Base-by-base conservation (phyloP, 129 eudicot species). In the Oenanthe sinensis region DNA sequence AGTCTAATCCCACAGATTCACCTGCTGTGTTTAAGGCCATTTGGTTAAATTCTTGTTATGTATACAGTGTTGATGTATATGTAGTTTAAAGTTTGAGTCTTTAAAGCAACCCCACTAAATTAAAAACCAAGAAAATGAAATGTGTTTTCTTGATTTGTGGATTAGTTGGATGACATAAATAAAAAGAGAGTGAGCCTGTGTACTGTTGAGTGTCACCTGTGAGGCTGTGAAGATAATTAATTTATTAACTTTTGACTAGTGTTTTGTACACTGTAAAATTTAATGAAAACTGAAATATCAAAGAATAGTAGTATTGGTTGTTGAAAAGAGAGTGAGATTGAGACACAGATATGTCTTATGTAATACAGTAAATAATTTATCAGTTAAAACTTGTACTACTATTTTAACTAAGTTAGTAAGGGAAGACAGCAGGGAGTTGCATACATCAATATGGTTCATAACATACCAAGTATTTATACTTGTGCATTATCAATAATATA, bases 1-100 rank as follows among this genome's bases (percentile, higher is more conserved):
- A 87, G 3, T 85, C 91, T 62, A 86, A 76, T 10, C 86, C 89
- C 55, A 70, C 83, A 4, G 12, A 17, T 62, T 37, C 86, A 77
- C 36, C 77, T 44, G 11, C 77, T 73, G 77, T 16, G 37, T 45
- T 45, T 2, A n/a, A 13, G 13, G 48, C 77, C 77, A 74, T 74
- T 24, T 45, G 50, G 36, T 74, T 5, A 14, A 74, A 1, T 45
- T 44, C n/a, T 43, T 72, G 45, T 15, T 72, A 8, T 6, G 1
- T 52, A 6, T 52, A 24, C 22, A 52, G 62, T 19, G 62, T 52
- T 54, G 26, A 54, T 33, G 36, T 20, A 6, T 17, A 8, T 39
- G 17, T 19, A n/a, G 37, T 26, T 44, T 20, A 2, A 2, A 73
- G 48, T 44, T 13, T 44, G 19, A 47, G 30, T 44, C 3, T 46